Evolutionary conservation across 768 basidiomycete species (phyloP).

Genomic region (Leccinum olivaceopallidum): DNA sequence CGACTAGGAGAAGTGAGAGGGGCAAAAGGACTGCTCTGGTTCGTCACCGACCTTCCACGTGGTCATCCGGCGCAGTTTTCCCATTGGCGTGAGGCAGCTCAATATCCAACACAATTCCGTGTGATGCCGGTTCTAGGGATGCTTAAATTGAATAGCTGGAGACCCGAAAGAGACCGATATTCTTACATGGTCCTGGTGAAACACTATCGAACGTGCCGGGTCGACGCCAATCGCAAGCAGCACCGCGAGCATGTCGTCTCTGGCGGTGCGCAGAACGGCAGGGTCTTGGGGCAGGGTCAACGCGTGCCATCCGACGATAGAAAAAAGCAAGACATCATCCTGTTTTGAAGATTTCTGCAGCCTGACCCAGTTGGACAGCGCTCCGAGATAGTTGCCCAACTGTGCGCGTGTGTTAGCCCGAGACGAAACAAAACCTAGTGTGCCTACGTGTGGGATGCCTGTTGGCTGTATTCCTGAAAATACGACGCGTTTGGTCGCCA

Average conservation of each 20-base stretch:
- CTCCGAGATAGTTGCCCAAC: constrained; percentile 95
- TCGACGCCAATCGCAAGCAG: constrained; percentile 86
- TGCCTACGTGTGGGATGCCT: constrained; percentile 80
- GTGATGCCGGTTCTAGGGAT: constrained; percentile 72
- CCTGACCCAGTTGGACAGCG: constrained; percentile 84
- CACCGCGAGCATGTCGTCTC: constrained; percentile 77
- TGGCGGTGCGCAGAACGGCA: constrained; percentile 52
- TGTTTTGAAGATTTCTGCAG: constrained; percentile 63
- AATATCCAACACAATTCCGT: constrained; percentile 90
- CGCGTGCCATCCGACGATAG: constrained; percentile 94
- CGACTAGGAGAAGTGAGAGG: constrained; percentile 45
- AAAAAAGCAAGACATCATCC: constrained; percentile 72
- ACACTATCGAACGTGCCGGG: constrained; percentile 69
- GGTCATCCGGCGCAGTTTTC: constrained; percentile 87
- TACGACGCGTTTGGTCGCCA: constrained; percentile 44
- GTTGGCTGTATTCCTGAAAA: constrained; percentile 96
- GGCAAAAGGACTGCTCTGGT: not conserved
- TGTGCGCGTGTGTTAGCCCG: constrained; percentile 31
- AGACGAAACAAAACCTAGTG: not conserved
- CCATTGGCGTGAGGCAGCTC: constrained; percentile 81
- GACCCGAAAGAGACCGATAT: not conserved
- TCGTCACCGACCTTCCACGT: constrained; percentile 81
- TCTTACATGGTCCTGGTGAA: constrained; percentile 87
- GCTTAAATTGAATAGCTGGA: not conserved
- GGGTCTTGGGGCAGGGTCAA: constrained; percentile 91